These are phyloP conservation scores for Rosa multiflora DNA, from an alignment of 306 rosid genomes.

Conservation along the genomic window DNA sequence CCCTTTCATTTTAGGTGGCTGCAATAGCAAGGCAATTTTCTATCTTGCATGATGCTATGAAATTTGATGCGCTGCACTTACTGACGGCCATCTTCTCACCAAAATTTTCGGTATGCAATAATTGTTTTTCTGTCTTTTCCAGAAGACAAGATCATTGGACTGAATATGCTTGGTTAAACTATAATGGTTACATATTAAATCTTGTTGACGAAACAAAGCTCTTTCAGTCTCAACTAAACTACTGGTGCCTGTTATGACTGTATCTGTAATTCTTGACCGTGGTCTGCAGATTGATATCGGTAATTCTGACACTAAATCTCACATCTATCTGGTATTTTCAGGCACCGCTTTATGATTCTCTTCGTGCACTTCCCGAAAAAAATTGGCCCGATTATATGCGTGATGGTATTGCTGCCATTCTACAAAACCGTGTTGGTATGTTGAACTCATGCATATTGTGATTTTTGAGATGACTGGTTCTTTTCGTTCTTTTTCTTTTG, in stretches of 20 bases:
- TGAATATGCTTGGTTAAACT: conserved; percentile 10
- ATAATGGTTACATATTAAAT: background rate
- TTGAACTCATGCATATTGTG: background rate
- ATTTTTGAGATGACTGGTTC: background rate
- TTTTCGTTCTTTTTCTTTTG: background rate
- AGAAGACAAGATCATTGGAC: background rate
- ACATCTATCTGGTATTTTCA: conserved; percentile 32
- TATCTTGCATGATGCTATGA: conserved; percentile 64
- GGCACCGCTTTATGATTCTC: conserved; percentile 54
- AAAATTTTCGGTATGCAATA: conserved; percentile 54
- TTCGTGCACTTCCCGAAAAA: conserved; percentile 45
- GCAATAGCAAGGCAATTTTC: conserved; percentile 71
- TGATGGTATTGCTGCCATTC: conserved; percentile 69
- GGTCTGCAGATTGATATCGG: background rate
- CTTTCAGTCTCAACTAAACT: conserved; percentile 5
- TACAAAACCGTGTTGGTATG: conserved; percentile 93
- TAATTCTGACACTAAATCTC: conserved; percentile 15
- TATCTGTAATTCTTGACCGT: background rate
- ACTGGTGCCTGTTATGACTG: conserved; percentile 20
- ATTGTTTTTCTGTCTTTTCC: conserved; percentile 12
- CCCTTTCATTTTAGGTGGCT: conserved; percentile 48
- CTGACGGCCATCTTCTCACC: conserved; percentile 60
- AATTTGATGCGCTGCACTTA: conserved; percentile 80
- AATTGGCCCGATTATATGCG: conserved; percentile 63
- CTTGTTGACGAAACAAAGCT: conserved; percentile 15